phyloP scores from a whole-genome alignment of 208 protist genomes.

The Porcisia hertigi region DNA sequence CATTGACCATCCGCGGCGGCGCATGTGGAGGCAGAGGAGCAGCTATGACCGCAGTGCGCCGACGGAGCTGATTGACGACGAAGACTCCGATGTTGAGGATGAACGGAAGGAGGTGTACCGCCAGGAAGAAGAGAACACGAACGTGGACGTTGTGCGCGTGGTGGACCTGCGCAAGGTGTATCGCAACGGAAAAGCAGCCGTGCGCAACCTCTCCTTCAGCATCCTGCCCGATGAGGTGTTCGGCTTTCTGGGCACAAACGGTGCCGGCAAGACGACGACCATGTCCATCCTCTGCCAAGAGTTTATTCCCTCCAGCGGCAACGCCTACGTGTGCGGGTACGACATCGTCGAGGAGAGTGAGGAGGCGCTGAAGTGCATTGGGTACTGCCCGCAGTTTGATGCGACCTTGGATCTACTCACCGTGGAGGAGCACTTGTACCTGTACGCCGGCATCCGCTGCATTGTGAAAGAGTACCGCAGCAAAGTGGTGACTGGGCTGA shows the following conservation, averaged over 20 bases:
- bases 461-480: conserved; percentile 30
- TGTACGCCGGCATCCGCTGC: conserved; percentile 37
- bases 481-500: conserved; percentile 35
- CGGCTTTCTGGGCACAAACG: conserved; percentile 89
- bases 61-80: conserved; percentile 34
- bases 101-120: conserved; percentile 55
- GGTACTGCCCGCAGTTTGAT: conserved; percentile 95
- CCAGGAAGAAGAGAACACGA: conserved; percentile 26
- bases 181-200: conserved; percentile 61
- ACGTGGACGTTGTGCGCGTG: conserved; percentile 57
- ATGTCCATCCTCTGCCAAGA: conserved; percentile 86
- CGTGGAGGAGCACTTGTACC: conserved; percentile 73
- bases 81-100: conserved; percentile 52
- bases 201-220: conserved; percentile 71
- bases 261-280: conserved; percentile 87
- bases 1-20: conserved; percentile 64
- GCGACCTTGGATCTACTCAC: conserved; percentile 90
- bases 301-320: conserved; percentile 66
- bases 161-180: conserved; percentile 76
- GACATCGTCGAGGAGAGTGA: conserved; percentile 53
- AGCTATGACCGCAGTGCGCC: conserved; percentile 33
- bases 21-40: conserved; percentile 30
- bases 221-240: conserved; percentile 79
- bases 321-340: conserved; percentile 59
- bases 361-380: conserved; percentile 57